Evolutionary conservation across 1,139 yeast species (phyloP).

Genomic region (Saccharomyces hybrid): DNA sequence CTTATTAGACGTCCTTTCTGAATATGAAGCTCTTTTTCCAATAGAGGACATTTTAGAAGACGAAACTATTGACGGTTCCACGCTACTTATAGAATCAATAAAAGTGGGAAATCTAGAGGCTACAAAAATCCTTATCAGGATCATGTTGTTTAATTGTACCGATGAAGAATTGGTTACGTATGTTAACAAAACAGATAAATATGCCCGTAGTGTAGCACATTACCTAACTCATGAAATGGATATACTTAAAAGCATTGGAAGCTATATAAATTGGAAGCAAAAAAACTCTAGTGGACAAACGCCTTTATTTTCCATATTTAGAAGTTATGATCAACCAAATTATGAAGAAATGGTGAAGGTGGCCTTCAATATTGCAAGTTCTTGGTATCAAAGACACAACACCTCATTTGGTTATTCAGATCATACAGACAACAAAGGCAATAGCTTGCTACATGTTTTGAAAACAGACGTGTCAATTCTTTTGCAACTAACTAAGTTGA

Average conservation of each 20-base stretch:
- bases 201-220: constrained; percentile 61
- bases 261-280: constrained; percentile 59
- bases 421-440: constrained; percentile 69
- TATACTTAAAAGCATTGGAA: constrained; percentile 50
- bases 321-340: constrained; percentile 73
- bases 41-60: constrained; percentile 65
- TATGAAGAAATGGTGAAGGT: constrained; percentile 46
- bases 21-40: constrained; percentile 45
- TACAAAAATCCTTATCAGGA: constrained; percentile 42
- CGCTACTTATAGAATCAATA: constrained; percentile 55
- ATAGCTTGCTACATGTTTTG: constrained; percentile 68
- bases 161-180: constrained; percentile 42
- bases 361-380: constrained; percentile 42
- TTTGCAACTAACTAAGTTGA: constrained; percentile 36
- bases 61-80: constrained; percentile 45
- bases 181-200: constrained; percentile 45
- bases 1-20: constrained; percentile 40
- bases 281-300: constrained; percentile 67
- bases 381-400: constrained; percentile 35
- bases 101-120: constrained; percentile 46
- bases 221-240: constrained; percentile 55
- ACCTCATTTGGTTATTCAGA: constrained; percentile 39
- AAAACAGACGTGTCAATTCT: constrained; percentile 41
- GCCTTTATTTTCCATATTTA: constrained; percentile 66
- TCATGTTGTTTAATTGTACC: constrained; percentile 41